Conservation (phyloP, 1,284 basidiomycete species). For the Veloboletus limbatus region DNA sequence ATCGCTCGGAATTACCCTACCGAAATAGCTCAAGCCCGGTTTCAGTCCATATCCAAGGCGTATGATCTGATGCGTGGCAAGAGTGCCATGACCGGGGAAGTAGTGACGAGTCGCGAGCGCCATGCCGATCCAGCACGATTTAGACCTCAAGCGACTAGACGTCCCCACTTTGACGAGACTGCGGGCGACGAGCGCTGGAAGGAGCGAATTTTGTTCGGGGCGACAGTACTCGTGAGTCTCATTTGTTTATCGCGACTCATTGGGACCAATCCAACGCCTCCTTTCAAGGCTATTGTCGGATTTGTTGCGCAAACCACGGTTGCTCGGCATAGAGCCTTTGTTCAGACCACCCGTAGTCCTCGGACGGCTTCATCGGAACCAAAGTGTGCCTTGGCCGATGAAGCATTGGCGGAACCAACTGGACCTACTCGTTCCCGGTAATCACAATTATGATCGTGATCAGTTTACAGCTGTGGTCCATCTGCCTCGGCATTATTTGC, state of each 20-base stretch:
- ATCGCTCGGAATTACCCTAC: constrained; percentile 45
- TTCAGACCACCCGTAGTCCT: neutral
- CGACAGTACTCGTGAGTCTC: constrained; percentile 46
- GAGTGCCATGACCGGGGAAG: constrained; percentile 23
- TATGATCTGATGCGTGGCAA: constrained; percentile 56
- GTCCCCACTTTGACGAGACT: constrained; percentile 30
- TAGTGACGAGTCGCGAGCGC: constrained; percentile 19
- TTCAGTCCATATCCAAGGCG: constrained; percentile 59
- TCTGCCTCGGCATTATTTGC: neutral
- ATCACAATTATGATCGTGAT: neutral
- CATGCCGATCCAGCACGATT: constrained; percentile 31
- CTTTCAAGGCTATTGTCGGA: constrained; percentile 21
- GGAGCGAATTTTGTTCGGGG: constrained; percentile 49
- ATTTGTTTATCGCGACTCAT: neutral
- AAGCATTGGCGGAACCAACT: constrained; percentile 20
- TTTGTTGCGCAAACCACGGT: constrained; percentile 30
- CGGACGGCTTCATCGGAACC: constrained; percentile 9
- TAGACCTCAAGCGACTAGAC: constrained; percentile 19
- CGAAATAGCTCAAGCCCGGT: constrained; percentile 52
- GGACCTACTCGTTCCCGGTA: neutral
- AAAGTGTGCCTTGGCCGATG: constrained; percentile 14
- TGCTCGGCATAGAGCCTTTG: constrained; percentile 22
- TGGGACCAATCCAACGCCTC: neutral
- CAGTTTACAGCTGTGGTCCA: neutral
- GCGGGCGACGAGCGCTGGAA: constrained; percentile 51